Conservation (phyloP, 805 yeast genomes). For the Teunomyces panamensis region DNA sequence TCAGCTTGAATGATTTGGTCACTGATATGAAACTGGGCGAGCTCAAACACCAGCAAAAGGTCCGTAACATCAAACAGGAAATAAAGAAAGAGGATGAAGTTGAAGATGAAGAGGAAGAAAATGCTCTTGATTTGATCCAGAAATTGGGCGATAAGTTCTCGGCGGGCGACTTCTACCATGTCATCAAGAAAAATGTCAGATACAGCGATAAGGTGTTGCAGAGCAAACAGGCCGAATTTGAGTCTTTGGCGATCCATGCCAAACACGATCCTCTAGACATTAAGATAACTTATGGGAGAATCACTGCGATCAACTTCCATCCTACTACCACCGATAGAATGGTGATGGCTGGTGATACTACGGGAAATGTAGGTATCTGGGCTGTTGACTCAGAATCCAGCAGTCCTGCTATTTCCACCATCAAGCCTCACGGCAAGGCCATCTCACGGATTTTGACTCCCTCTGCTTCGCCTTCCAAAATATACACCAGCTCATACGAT, state of each 20-base stretch:
- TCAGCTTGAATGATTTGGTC: slow-evolving; percentile 58
- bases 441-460: slow-evolving; percentile 63
- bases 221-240: slow-evolving; percentile 52
- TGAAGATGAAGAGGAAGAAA: slow-evolving; percentile 5
- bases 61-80: slow-evolving; percentile 8
- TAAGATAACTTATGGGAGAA: slow-evolving; percentile 67
- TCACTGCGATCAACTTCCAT: slow-evolving; percentile 73
- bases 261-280: slow-evolving; percentile 67
- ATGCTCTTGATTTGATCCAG: slow-evolving; percentile 24
- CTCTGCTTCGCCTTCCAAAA: slow-evolving; percentile 46
- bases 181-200: slow-evolving; percentile 30
- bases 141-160: slow-evolving; percentile 53
- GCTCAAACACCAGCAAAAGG: slow-evolving; percentile 28
- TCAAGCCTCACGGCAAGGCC: slow-evolving; percentile 74
- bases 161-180: slow-evolving; percentile 68
- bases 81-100: background rate
- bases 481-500: slow-evolving; percentile 79
- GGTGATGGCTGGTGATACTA: slow-evolving; percentile 82
- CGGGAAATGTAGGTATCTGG: slow-evolving; percentile 90
- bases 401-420: slow-evolving; percentile 54
- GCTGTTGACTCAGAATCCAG: slow-evolving; percentile 52
- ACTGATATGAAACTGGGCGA: slow-evolving; percentile 39
- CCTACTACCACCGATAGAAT: slow-evolving; percentile 63
- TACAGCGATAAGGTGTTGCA: slow-evolving; percentile 41
- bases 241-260: slow-evolving; percentile 48